These are phyloP conservation scores for Metarhizium rileyi DNA, from an alignment of 2,329 filamentous ascomycete genomes.

Conservation along the genomic window DNA sequence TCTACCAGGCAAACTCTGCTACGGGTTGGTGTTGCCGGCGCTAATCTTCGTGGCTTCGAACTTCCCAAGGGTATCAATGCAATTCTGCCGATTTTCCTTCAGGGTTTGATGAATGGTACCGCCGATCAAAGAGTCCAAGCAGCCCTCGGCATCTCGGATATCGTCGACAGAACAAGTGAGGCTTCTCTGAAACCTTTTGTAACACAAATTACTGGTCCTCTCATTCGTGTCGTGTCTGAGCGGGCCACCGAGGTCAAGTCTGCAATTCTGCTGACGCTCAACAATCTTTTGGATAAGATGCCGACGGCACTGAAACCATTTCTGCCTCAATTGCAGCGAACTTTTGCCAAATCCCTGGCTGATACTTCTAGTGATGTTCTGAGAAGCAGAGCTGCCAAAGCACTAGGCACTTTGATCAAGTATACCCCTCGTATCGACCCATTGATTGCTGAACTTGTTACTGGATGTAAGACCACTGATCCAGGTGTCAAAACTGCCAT, in stretches of 20 bases:
- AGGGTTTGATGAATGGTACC: slow-evolving; percentile 94
- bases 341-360: slow-evolving; percentile 90
- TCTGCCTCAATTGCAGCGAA: slow-evolving; percentile 89
- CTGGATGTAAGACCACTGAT: slow-evolving; percentile 85
- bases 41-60: slow-evolving; percentile 77
- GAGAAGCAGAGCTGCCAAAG: slow-evolving; percentile 81
- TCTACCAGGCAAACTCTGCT: slow-evolving; percentile 80
- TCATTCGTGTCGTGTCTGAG: slow-evolving; percentile 96
- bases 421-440: slow-evolving; percentile 93
- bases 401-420: slow-evolving; percentile 88
- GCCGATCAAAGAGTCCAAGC: slow-evolving; percentile 85
- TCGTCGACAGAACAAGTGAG: slow-evolving; percentile 84
- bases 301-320: slow-evolving; percentile 92
- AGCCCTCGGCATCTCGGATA: slow-evolving; percentile 87
- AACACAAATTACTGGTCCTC: slow-evolving; percentile 91
- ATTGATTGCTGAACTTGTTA: slow-evolving; percentile 81
- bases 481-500: slow-evolving; percentile 85
- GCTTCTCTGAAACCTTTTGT: slow-evolving; percentile 88
- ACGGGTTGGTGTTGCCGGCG: slow-evolving; percentile 79
- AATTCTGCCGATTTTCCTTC: slow-evolving; percentile 90
- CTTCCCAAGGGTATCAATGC: slow-evolving; percentile 96
- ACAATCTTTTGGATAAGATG: slow-evolving; percentile 94
- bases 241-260: slow-evolving; percentile 93
- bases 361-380: slow-evolving; percentile 86
- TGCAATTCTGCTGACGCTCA: slow-evolving; percentile 86